Conservation (phyloP, 208 protist genomes). For the Blastocrithidia nonstop region DNA sequence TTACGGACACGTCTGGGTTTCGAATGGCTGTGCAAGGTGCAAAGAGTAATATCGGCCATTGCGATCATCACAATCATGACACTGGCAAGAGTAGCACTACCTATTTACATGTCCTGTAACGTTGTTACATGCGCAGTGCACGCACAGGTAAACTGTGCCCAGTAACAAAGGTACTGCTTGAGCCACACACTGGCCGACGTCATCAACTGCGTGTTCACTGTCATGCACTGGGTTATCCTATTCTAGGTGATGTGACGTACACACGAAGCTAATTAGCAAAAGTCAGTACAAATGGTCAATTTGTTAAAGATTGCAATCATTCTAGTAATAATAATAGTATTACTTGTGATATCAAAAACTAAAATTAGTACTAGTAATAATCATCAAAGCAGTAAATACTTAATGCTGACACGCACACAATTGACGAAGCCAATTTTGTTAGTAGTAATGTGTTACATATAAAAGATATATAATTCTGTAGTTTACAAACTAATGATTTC, state of each 20-base stretch:
- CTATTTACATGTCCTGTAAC: slow-evolving; percentile 11
- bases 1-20: slow-evolving; percentile 17
- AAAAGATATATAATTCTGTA: neutral
- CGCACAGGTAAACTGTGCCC: neutral
- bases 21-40: slow-evolving; percentile 65
- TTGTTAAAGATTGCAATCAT: neutral
- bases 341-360: neutral
- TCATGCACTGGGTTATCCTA: slow-evolving; percentile 56
- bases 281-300: too few relatives aligned
- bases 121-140: slow-evolving; percentile 3
- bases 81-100: slow-evolving; percentile 6
- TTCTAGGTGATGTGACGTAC: slow-evolving; percentile 75
- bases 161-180: slow-evolving; percentile 43
- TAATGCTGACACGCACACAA: too few relatives aligned
- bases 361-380: too few relatives aligned
- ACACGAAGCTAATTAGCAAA: neutral
- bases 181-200: slow-evolving; percentile 60
- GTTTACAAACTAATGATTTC: neutral
- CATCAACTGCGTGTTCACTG: slow-evolving; percentile 86
- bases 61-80: slow-evolving; percentile 6
- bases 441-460: too few relatives aligned
- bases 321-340: slow-evolving; percentile 1
- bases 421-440: too few relatives aligned
- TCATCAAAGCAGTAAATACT: too few relatives aligned
- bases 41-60: slow-evolving; percentile 6